Evolutionary conservation across 75 land plant species (phyloP).

Genomic region (Sequoiadendron giganteum): DNA sequence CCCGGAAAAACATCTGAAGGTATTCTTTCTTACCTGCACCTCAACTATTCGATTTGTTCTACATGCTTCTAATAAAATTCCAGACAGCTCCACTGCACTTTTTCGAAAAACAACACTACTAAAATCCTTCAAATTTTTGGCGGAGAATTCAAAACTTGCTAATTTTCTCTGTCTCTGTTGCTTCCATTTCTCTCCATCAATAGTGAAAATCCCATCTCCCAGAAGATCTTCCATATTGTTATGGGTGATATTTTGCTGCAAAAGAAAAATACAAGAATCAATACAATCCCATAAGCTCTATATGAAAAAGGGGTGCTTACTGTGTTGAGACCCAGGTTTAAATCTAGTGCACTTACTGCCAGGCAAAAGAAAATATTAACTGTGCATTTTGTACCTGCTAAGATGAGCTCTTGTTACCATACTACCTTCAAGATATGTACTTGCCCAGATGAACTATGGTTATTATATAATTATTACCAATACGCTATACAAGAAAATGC

Average conservation of each 20-base stretch:
- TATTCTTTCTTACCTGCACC: constrained; percentile 41
- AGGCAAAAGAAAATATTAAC: neutral
- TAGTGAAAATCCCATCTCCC: constrained; percentile 46
- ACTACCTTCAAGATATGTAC: neutral
- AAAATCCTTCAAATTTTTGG: constrained; percentile 27
- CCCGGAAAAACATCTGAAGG: neutral
- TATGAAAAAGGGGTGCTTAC: neutral
- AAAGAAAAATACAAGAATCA: neutral
- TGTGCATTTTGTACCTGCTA: neutral
- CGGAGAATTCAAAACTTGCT: constrained; percentile 40
- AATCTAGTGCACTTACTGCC: neutral
- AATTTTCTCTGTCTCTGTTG: constrained; percentile 35
- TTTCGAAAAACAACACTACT: constrained; percentile 20
- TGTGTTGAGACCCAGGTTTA: neutral
- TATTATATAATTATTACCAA: neutral
- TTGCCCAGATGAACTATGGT: neutral
- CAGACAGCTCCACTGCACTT: constrained; percentile 25
- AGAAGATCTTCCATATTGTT: constrained; percentile 29
- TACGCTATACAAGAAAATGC: neutral
- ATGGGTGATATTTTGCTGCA: constrained; percentile 9
- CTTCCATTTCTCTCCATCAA: constrained; percentile 38
- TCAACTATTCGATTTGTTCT: constrained; percentile 22
- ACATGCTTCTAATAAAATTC: constrained; percentile 17
- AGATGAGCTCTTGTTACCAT: neutral
- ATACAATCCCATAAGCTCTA: neutral